Percentiles rank a stretch among this genome's conserved stretches.
Conservation (phyloP, 768 basidiomycete genomes). For the Lentinula sp. region DNA sequence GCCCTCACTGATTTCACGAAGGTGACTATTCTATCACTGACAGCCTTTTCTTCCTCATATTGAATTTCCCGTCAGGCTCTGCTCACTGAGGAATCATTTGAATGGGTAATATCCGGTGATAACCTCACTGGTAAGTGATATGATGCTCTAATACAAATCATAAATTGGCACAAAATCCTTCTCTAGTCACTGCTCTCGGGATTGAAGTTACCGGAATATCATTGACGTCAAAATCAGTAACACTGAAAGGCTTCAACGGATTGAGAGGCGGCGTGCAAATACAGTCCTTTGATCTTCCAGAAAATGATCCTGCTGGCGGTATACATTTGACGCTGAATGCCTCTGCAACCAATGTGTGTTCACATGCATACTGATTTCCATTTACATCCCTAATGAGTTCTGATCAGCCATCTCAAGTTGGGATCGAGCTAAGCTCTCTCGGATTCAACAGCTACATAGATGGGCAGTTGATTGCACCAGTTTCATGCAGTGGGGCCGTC, state of each 20-base stretch:
- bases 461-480: slow-evolving; percentile 53
- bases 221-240: slow-evolving; percentile 50
- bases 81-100: slow-evolving; percentile 59
- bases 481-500: slow-evolving; percentile 41
- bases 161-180: neutral
- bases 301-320: slow-evolving; percentile 66
- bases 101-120: slow-evolving; percentile 62
- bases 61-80: slow-evolving; percentile 28
- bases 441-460: slow-evolving; percentile 55
- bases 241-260: slow-evolving; percentile 66
- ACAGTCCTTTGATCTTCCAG: slow-evolving; percentile 62
- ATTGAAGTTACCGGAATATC: slow-evolving; percentile 52
- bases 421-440: slow-evolving; percentile 55
- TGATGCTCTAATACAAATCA: neutral
- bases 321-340: slow-evolving; percentile 63
- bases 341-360: slow-evolving; percentile 50
- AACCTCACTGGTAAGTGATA: slow-evolving; percentile 38
- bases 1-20: slow-evolving; percentile 63
- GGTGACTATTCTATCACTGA: slow-evolving; percentile 19
- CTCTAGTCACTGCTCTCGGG: slow-evolving; percentile 50
- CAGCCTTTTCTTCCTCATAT: neutral
- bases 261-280: slow-evolving; percentile 58
- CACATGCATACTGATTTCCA: neutral
- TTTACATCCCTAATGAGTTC: neutral
- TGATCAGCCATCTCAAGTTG: slow-evolving; percentile 66